These are phyloP conservation scores for Melaleuca quinquenervia DNA, from an alignment of 345 rosid species.

Conservation along the genomic window DNA sequence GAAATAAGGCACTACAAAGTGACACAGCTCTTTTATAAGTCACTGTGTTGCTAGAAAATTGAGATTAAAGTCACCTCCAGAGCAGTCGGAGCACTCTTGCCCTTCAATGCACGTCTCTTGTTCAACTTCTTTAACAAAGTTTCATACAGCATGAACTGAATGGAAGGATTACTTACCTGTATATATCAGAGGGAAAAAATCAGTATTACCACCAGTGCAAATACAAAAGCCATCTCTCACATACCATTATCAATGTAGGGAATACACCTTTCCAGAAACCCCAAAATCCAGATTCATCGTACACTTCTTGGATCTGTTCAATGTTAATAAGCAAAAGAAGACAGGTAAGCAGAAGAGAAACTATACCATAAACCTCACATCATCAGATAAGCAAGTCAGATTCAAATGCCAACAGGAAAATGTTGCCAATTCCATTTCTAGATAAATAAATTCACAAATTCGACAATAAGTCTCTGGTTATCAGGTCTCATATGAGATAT, in stretches of 20 bases:
- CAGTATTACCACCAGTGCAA: conserved; percentile 9
- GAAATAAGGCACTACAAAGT: neutral
- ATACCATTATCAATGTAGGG: conserved; percentile 92
- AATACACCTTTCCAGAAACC: conserved; percentile 98
- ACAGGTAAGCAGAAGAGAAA: neutral
- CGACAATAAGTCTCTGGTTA: neutral
- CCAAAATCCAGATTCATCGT: conserved; percentile 69
- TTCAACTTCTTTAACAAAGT: conserved; percentile 81
- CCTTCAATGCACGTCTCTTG: conserved; percentile 41
- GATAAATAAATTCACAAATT: neutral
- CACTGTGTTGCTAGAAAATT: neutral
- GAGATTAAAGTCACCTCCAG: conserved; percentile 48
- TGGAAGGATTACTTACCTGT: conserved; percentile 96
- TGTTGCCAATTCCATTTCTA: neutral
- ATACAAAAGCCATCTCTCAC: conserved; percentile 18
- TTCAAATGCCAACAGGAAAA: neutral
- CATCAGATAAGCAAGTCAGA: neutral
- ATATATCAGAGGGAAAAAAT: conserved; percentile 12
- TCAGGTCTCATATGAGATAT: neutral
- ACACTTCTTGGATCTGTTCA: conserved; percentile 74
- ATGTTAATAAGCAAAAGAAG: conserved; percentile 3
- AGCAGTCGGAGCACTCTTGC: conserved; percentile 52
- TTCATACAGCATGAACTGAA: conserved; percentile 96
- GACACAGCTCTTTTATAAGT: neutral
- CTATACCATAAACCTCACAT: neutral